Base-by-base conservation (phyloP, 768 basidiomycete genomes). In the Naganishia antarctica region DNA sequence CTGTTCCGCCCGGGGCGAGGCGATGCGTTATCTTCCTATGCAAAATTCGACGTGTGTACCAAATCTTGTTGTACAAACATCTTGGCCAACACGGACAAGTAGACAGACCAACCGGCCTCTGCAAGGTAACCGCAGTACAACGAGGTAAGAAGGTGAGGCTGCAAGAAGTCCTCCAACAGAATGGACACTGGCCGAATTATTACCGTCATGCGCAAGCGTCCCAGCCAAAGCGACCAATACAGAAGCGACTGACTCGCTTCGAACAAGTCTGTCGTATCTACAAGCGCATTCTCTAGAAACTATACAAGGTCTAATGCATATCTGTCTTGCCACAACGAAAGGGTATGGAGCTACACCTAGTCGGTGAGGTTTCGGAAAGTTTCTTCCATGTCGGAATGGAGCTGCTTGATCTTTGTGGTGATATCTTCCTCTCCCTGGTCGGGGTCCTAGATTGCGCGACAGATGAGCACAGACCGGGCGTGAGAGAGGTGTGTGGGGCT, bases 301-400 rank as follows among this genome's bases (percentile, higher is more conserved):
- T 57, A 37, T 57, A 57, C 53, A 57, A 57, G 32, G 32, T 57
- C 53, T 57, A 57, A 57, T 57, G 53, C 53, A 37, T 34, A 23
- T 28, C 47, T 25, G 53, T 21, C 9, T 37, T 18, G 31, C 43
- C 15, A 53, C 25, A n/a, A 31, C 28, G 26, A 18, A 8, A 23
- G 15, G 23, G 34, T 37, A n/a, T 12, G 18, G 34, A 57, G 1
- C 8, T 5, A 11, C 53, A 9, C 23, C 32, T 41, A 57, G 40
- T 57, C 53, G 34, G 53, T 37, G 13, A 63, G 29, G 50, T 63
- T 51, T 29, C 62, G 62, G 32, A 97, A 96, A 74, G 88, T 92
- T 78, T 92, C 91, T 73, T 87, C 87, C 66, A 97, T 96, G 80
- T 96, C 92, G 60, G 80, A 76, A 76, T 93, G 82, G 48, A 97